These are phyloP conservation scores for Cryptosporidium sp. DNA, from an alignment of 169 alveolate species.

Conservation along the genomic window DNA sequence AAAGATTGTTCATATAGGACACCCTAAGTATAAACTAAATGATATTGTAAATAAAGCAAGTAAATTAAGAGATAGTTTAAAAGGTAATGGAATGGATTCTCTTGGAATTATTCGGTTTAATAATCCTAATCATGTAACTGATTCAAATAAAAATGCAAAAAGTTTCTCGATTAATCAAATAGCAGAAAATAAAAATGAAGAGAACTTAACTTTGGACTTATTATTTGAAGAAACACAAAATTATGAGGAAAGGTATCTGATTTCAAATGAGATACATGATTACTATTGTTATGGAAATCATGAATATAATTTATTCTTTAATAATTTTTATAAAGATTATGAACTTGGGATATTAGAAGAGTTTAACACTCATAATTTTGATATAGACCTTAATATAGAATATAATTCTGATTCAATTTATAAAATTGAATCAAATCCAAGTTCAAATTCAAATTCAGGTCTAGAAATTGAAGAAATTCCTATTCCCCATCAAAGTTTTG, in stretches of 20 bases:
- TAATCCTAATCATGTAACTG: too few relatives aligned
- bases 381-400: too few relatives aligned
- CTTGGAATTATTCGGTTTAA: neutral
- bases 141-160: too few relatives aligned
- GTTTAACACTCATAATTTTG: neutral
- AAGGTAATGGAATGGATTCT: neutral
- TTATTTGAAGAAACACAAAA: neutral
- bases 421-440: neutral
- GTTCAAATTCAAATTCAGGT: neutral
- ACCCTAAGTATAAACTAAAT: neutral
- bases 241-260: conserved; percentile 11
- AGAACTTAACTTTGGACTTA: neutral
- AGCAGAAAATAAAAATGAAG: neutral
- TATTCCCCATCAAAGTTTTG: neutral
- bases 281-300: neutral
- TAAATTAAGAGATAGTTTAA: neutral
- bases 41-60: neutral
- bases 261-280: conserved; percentile 6
- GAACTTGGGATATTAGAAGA: neutral
- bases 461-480: neutral
- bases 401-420: neutral
- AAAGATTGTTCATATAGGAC: neutral
- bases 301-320: neutral
- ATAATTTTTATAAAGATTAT: neutral
- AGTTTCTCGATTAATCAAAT: neutral